These are phyloP conservation scores for Moricandia moricandioides DNA, from an alignment of 345 rosid species.

Conservation along the genomic window DNA sequence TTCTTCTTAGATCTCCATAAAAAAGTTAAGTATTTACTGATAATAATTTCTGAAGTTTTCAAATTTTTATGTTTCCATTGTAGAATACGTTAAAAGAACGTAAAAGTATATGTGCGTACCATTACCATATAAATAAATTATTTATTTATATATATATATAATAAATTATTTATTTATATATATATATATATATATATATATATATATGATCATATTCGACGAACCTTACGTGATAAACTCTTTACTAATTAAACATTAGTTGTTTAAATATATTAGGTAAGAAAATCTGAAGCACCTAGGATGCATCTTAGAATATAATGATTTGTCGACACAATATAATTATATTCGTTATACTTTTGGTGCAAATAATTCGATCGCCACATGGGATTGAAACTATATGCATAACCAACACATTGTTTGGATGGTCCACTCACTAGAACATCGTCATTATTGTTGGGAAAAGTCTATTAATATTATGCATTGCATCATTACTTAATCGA, in stretches of 20 bases:
- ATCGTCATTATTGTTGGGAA: slow-evolving; percentile 26
- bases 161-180: no score
- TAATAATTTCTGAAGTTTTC: background rate
- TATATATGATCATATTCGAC: background rate
- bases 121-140: no score
- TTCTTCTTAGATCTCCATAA: no score
- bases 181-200: no score
- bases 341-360: slow-evolving; percentile 11
- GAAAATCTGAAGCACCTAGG: slow-evolving; percentile 14
- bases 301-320: slow-evolving; percentile 11
- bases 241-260: background rate
- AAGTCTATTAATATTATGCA: slow-evolving; percentile 26
- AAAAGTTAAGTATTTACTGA: no score
- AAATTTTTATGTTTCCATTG: background rate
- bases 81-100: background rate
- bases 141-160: no score
- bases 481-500: slow-evolving; percentile 22
- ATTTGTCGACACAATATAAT: background rate
- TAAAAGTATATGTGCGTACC: background rate
- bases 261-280: background rate
- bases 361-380: slow-evolving; percentile 25
- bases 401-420: slow-evolving; percentile 32
- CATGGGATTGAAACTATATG: slow-evolving; percentile 27
- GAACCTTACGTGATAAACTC: background rate
- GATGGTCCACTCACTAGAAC: slow-evolving; percentile 31